Percentiles rank a stretch among this genome's conserved stretches.
These are phyloP conservation scores for Pinus tabuliformis DNA, from an alignment of 75 land plant species.

Conservation along the genomic window DNA sequence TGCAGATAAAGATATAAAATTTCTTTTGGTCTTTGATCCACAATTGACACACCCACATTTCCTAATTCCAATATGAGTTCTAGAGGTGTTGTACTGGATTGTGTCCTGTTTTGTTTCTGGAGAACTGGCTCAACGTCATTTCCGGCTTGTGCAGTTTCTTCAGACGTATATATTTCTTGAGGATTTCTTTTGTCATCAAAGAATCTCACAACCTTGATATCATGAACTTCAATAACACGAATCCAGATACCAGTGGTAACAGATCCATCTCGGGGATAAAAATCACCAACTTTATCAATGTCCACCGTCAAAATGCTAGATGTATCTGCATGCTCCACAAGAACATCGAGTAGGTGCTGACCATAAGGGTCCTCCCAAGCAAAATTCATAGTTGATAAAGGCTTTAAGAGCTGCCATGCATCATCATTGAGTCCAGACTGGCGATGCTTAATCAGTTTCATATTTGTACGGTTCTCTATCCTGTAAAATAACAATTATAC, in stretches of 20 bases:
- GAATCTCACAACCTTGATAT: conserved; percentile 57
- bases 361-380: conserved; percentile 92
- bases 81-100: conserved; percentile 34
- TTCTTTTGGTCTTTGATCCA: conserved; percentile 86
- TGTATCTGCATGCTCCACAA: conserved; percentile 12
- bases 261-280: conserved; percentile 13
- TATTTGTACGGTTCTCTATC: conserved; percentile 74
- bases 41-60: conserved; percentile 73
- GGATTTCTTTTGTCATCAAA: conserved; percentile 20
- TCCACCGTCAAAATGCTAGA: conserved; percentile 26
- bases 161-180: conserved; percentile 4
- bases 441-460: conserved; percentile 40
- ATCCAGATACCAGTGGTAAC: conserved; percentile 23
- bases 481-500: conserved; percentile 31
- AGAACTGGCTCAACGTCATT: conserved; percentile 13
- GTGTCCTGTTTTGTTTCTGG: conserved; percentile 12
- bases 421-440: conserved; percentile 76
- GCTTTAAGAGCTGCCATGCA: conserved; percentile 56
- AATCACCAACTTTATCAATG: conserved; percentile 43
- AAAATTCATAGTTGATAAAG: conserved; percentile 67
- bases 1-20: conserved; percentile 78
- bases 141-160: conserved; percentile 22
- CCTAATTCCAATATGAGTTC: conserved; percentile 72
- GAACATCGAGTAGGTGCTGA: conserved; percentile 56
- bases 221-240: conserved; percentile 46